Base-by-base conservation (phyloP, 1,284 basidiomycete species). In the Moesziomyces globuligerus region DNA sequence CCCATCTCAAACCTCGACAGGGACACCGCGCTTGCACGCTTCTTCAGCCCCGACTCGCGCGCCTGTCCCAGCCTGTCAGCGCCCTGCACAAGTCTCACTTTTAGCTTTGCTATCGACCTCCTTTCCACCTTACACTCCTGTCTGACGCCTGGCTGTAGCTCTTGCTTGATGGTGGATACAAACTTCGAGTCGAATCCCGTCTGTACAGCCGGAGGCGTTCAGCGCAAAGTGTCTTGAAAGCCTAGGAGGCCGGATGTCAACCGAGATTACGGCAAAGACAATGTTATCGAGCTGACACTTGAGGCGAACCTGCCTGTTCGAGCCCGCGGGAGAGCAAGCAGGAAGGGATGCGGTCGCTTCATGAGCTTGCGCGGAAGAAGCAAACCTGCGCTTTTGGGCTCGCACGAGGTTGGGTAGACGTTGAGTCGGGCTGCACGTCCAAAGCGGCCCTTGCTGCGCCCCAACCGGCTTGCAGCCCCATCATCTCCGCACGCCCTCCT, bases 361-460 rank as follows among this genome's bases (percentile, higher is more conserved):
- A n/a, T n/a, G n/a, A n/a, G n/a, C n/a, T n/a, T n/a, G n/a, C n/a
- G n/a, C n/a, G n/a, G n/a, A n/a, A n/a, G n/a, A n/a, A n/a, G n/a
- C n/a, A n/a, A n/a, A n/a, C n/a, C n/a, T n/a, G n/a, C n/a, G n/a
- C n/a, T n/a, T n/a, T 13, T 34, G 32, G 32, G 32, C 7, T 17
- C 3, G 32, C 32, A 13, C 15, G 13, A n/a, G n/a, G n/a, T n/a
- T 2, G 32, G 17, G 32, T 34, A 34, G 55, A 57, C 42, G 24
- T 54, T 65, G 49, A 50, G 50, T 36, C 47, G 37, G 21, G 26
- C 50, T 57, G 55, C 62, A 55, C 47, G 47, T 38, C 42, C 46
- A 7, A 7, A n/a, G 15, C 43, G 21, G 25, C n/a, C 21, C 15
- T 26, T 24, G 25, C 38, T n/a, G 23, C 24, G 18, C 20, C 25